Evolutionary conservation across 805 yeast species (phyloP), one percentile per base, ranked within the genome.

Genomic region (Myxozyma vanderwaltii): DNA sequence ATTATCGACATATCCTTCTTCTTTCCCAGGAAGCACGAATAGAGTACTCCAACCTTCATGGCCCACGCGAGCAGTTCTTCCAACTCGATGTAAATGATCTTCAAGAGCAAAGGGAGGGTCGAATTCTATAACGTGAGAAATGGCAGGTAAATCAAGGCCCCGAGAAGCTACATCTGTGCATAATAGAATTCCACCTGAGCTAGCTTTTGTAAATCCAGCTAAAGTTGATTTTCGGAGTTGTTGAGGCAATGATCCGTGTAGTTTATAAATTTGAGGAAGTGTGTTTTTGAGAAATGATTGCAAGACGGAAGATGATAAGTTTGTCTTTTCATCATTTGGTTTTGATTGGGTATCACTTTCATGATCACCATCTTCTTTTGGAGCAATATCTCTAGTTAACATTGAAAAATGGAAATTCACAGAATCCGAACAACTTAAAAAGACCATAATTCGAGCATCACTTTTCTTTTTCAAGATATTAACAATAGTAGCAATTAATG

Each of bases 41-140:
- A 94, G 74, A 1, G 84, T 72, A 1, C 97, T 88, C 39, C 79
- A 79, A 72, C 99, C 99, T 40, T 77, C 74, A 46, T 84, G 81
- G 63, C 99, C 99, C n/a, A 95, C 96, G 76, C 99, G 85, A 7
- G 99, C 99, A 12, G 98, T 91, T 77, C 99, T 85, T 54, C 99
- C 99, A 56, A 91, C 89, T 74, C 99, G 82, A 74, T 94, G 99
- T 59, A 94, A 77, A 79, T 94, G 99, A 71, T 94, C 99, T 63
- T 91, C 97, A 4, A 90, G 79, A 1, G 94, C 82, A 70, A 92
- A 91, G 4, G 99, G 97, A 1, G 99, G 97, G 71, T 94, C 99
- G 68, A 85, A 86, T 72, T 94, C 99, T 19, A 94, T 79, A 33
- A 94, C 96, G 49, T 86, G 83, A 46, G 94, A 82, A 59, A 94